A percentile compares a stretch with the other conserved stretches of the same genome.
phyloP scores from a whole-genome alignment of 2,329 filamentous ascomycete genomes.

The Whalleya microplaca region DNA sequence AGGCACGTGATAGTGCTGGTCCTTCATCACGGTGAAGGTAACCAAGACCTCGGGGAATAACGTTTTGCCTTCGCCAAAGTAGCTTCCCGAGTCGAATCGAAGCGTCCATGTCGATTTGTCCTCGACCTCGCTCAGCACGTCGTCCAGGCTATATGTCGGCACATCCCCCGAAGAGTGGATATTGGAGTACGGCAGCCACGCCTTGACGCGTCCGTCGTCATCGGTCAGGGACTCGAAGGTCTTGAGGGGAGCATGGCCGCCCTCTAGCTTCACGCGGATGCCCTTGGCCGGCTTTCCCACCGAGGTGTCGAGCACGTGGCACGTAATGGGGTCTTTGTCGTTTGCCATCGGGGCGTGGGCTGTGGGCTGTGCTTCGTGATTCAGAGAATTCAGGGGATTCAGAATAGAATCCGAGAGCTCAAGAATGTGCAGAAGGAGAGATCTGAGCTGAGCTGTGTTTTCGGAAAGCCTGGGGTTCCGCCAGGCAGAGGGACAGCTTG shows the following conservation, averaged over 20 bases:
- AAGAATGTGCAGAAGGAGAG: neutral
- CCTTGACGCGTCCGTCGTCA: conserved; percentile 72
- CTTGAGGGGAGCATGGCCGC: conserved; percentile 43
- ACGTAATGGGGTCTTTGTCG: conserved; percentile 73
- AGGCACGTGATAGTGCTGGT: conserved; percentile 79
- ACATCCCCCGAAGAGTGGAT: conserved; percentile 57
- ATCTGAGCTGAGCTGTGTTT: neutral
- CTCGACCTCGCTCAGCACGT: conserved; percentile 52
- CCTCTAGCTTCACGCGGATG: conserved; percentile 68
- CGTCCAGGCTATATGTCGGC: conserved; percentile 60
- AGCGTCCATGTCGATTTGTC: conserved; percentile 66
- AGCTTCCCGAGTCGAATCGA: conserved; percentile 71
- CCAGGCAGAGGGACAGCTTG: neutral
- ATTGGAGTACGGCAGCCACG: conserved; percentile 66
- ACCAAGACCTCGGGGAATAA: conserved; percentile 66
- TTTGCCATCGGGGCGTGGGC: conserved; percentile 30
- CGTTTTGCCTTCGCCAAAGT: conserved; percentile 67
- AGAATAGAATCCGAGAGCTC: neutral
- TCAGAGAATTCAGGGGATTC: conserved; percentile 1
- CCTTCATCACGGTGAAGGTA: conserved; percentile 55
- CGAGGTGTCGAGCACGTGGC: conserved; percentile 85
- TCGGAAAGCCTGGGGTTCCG: neutral
- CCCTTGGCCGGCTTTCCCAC: conserved; percentile 68
- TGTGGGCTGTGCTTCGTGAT: neutral
- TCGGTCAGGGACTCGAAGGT: conserved; percentile 72